Conservation (phyloP, 2,329 filamentous ascomycete species). For the Exophiala xenobiotica region DNA sequence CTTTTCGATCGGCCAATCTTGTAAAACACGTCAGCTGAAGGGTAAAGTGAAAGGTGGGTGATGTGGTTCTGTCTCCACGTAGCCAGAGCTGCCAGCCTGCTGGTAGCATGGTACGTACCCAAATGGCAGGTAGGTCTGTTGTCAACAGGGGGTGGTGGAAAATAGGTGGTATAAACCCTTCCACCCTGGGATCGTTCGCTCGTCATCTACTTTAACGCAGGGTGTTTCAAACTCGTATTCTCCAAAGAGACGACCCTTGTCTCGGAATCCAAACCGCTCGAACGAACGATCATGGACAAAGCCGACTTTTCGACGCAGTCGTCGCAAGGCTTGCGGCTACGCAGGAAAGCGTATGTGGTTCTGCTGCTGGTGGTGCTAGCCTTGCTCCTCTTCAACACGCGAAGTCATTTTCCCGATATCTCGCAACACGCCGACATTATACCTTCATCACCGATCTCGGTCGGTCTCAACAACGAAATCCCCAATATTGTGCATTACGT, state of each 20-base stretch:
- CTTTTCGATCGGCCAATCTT: no score
- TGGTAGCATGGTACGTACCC: neutral
- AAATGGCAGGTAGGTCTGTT: neutral
- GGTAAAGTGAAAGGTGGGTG: neutral
- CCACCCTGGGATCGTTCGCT: no score
- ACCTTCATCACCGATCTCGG: neutral
- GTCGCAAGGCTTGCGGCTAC: neutral
- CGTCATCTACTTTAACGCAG: neutral
- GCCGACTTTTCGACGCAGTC: neutral
- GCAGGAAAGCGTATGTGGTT: neutral
- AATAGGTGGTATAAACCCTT: no score
- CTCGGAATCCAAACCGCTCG: neutral
- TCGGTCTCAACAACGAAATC: constrained; percentile 16
- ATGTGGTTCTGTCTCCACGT: neutral
- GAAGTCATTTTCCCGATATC: neutral
- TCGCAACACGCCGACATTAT: neutral
- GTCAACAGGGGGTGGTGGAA: neutral
- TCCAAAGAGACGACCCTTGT: neutral
- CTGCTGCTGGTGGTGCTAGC: neutral
- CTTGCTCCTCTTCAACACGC: neutral
- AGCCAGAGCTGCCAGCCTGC: neutral
- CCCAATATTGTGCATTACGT: constrained; percentile 22
- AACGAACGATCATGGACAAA: neutral
- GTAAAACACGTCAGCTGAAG: neutral
- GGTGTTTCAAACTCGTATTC: neutral